These are phyloP conservation scores for Phytophthora gonapodyides DNA, from an alignment of 352 stramenopile genomes.

Conservation along the genomic window DNA sequence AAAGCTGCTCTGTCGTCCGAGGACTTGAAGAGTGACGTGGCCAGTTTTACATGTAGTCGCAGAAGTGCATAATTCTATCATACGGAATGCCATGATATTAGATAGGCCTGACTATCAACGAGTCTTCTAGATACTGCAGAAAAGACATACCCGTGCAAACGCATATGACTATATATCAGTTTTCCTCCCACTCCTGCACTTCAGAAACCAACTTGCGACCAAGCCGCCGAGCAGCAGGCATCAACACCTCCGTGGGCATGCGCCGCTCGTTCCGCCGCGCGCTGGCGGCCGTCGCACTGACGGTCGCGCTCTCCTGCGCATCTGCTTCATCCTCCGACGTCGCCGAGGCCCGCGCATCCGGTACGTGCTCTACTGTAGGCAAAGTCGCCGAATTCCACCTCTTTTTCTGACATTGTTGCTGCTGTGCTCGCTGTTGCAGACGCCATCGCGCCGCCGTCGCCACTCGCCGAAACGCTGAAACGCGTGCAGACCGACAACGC, in stretches of 20 bases:
- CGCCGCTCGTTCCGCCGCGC: conserved; percentile 17
- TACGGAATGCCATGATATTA: too few relatives aligned
- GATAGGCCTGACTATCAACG: too few relatives aligned
- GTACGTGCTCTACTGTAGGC: conserved; percentile 8
- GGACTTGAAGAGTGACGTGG: conserved; percentile 13
- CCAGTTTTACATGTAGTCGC: not conserved
- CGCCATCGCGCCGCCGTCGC: conserved; percentile 28
- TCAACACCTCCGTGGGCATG: conserved; percentile 21
- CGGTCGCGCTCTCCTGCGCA: conserved; percentile 8
- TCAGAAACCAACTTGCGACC: conserved; percentile 29
- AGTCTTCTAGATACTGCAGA: too few relatives aligned
- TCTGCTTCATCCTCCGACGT: conserved; percentile 23
- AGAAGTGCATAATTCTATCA: too few relatives aligned
- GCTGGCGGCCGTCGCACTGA: conserved; percentile 18
- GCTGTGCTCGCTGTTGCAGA: conserved; percentile 21
- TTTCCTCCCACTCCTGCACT: not conserved
- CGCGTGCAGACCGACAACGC: conserved; percentile 36
- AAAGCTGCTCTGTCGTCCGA: not conserved
- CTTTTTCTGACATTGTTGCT: not conserved
- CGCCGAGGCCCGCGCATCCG: conserved; percentile 28
- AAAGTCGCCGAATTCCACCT: not conserved
- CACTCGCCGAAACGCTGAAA: conserved; percentile 29
- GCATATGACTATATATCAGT: not conserved
- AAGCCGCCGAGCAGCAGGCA: not conserved
- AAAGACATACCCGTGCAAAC: too few relatives aligned